These are phyloP conservation scores for Colletotrichum orbiculare DNA, from an alignment of 2,329 filamentous ascomycete species.

Conservation along the genomic window DNA sequence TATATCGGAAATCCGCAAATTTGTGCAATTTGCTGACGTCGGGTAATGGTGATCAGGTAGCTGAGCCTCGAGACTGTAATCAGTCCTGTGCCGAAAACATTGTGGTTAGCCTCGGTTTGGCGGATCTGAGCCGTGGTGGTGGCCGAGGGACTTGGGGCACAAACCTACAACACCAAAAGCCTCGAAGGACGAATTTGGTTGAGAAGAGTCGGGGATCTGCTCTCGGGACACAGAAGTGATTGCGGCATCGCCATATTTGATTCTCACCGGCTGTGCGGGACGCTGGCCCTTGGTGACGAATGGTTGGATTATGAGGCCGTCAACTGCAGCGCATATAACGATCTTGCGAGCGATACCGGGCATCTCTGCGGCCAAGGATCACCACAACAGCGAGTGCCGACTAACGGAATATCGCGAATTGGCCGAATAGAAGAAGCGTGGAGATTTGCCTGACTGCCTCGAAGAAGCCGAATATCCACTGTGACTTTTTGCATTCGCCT, in stretches of 20 bases:
- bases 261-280: constrained; percentile 68
- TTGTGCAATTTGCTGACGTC: constrained; percentile 88
- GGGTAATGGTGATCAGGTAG: constrained; percentile 88
- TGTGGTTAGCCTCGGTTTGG: constrained; percentile 9
- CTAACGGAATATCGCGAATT: too few relatives aligned
- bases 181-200: constrained; percentile 63
- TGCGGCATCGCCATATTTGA: constrained; percentile 74
- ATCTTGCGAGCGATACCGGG: constrained; percentile 83
- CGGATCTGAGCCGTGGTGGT: not conserved
- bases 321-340: constrained; percentile 81
- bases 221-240: constrained; percentile 59
- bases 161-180: constrained; percentile 70
- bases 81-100: constrained; percentile 68
- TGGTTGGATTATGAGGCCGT: constrained; percentile 85
- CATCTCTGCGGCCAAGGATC: constrained; percentile 60
- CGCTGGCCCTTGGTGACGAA: constrained; percentile 69
- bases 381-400: not conserved
- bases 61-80: constrained; percentile 83
- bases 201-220: constrained; percentile 55
- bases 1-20: constrained; percentile 86
- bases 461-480: not conserved
- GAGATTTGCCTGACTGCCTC: too few relatives aligned
- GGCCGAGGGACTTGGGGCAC: constrained; percentile 36
- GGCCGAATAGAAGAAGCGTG: too few relatives aligned
- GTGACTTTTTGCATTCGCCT: too few relatives aligned